Evolutionary conservation across 345 rosid genomes (phyloP), one percentile per base, ranked within the genome.

Genomic region (Cardamine occulta): DNA sequence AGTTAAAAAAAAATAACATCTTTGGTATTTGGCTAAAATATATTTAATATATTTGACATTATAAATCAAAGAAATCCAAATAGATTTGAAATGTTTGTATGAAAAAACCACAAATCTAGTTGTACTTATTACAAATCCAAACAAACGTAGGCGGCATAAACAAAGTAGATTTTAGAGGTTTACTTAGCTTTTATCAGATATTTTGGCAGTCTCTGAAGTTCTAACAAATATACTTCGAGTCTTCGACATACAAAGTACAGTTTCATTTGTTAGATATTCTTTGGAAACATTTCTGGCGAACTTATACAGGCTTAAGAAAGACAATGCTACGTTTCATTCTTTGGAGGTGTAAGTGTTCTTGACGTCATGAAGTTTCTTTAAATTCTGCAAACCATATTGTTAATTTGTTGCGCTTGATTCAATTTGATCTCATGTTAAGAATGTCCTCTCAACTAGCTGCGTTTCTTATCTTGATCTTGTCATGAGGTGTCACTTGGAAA

Each of bases 171-270:
- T 34, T 18, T 6, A 59, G 28, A 34, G 32, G 47, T 39, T 39
- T 39, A 67, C 60, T 31, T 28, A 28, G 31, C 31, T 35, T 67
- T 3, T 44, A n/a, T 52, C 49, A 52, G 60, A 52, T 52, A 53
- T 23, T 23, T 53, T 24, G 72, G 51, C 35, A 60, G 51, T 53
- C 37, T 23, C 35, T 37, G 32, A 32, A 34, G 21, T 66, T 48
- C 19, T 48, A 32, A 32, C 32, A 49, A 14, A 66, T 14, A 48
- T 31, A 65, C 31, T 32, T 42, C 6, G 31, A 28, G 31, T 28
- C 6, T 28, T 28, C 14, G 15, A 40, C 15, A 12, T 13, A 40
- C 52, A 40, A 23, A 62, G 28, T 40, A 40, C 21, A 24, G 14
- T 61, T 61, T 34, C 15, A 42, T 26, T 44, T 40, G 28, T 59